These are phyloP conservation scores for Fraxinus albicans DNA, from an alignment of 305 asterid genomes.

Conservation along the genomic window DNA sequence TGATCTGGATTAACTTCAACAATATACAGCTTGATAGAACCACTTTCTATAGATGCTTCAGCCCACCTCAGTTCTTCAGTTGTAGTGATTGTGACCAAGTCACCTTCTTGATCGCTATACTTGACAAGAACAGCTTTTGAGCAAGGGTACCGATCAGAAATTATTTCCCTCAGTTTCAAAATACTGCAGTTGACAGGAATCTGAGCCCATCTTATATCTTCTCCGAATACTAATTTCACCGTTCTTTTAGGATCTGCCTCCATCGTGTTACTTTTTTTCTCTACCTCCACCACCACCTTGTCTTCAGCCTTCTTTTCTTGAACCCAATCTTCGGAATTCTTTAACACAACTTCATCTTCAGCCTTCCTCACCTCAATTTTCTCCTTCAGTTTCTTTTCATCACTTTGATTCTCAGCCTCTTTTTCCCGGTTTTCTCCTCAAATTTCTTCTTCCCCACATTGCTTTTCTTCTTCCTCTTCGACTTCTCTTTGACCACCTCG, in stretches of 20 bases:
- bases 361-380: constrained; percentile 19
- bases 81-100: constrained; percentile 77
- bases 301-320: constrained; percentile 57
- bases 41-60: constrained; percentile 60
- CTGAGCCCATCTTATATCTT: constrained; percentile 88
- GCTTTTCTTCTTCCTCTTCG: constrained; percentile 37
- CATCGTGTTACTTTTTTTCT: constrained; percentile 37
- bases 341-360: constrained; percentile 6
- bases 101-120: constrained; percentile 90
- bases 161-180: constrained; percentile 57
- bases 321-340: constrained; percentile 27
- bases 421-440: constrained; percentile 26
- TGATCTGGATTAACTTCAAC: constrained; percentile 69
- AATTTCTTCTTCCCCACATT: constrained; percentile 33
- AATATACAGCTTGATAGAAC: constrained; percentile 63
- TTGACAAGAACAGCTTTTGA: constrained; percentile 61
- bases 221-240: constrained; percentile 79
- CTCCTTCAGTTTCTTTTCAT: constrained; percentile 17
- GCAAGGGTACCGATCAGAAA: constrained; percentile 59
- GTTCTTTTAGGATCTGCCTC: constrained; percentile 50
- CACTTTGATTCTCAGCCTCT: constrained; percentile 2
- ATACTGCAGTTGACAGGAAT: constrained; percentile 64
- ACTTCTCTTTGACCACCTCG: constrained; percentile 48
- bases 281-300: constrained; percentile 83
- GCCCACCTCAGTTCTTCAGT: constrained; percentile 85